phyloP scores from a whole-genome alignment of 75 land plant species.

The Pinus tabuliformis region DNA sequence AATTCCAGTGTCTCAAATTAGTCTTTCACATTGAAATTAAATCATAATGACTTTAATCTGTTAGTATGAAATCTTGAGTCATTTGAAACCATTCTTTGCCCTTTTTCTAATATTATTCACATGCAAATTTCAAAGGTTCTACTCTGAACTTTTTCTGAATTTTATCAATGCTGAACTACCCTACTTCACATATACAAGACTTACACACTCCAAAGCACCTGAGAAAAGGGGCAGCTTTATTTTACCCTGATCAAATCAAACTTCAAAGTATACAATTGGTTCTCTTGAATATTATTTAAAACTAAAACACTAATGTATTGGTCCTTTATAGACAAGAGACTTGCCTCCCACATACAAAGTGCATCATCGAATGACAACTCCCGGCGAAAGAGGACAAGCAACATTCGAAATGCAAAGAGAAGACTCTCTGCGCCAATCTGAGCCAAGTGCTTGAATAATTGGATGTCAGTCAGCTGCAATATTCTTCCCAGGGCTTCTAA shows the following conservation, averaged over 20 bases:
- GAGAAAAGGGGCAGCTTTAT: neutral
- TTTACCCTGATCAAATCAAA: neutral
- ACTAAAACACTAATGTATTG: neutral
- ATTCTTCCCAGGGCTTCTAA: slow-evolving; percentile 73
- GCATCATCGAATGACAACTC: slow-evolving; percentile 84
- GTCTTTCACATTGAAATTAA: neutral
- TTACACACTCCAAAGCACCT: neutral
- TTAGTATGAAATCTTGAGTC: neutral
- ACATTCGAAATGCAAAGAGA: slow-evolving; percentile 90
- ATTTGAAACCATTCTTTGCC: neutral
- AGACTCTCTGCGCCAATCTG: slow-evolving; percentile 85
- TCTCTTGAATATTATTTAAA: neutral
- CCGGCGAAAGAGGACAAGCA: slow-evolving; percentile 81
- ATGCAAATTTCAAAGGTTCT: neutral
- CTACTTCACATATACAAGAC: neutral
- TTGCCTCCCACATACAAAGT: slow-evolving; percentile 93
- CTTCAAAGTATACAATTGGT: too few species aligned
- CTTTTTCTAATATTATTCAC: neutral
- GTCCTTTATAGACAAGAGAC: slow-evolving; percentile 13
- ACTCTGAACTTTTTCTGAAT: neutral
- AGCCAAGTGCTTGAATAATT: slow-evolving; percentile 63
- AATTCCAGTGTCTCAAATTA: neutral
- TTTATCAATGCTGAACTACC: neutral
- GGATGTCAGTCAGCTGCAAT: slow-evolving; percentile 69
- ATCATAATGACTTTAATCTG: neutral